Conservation (phyloP, 169 alveolate species). For the Plasmodium billcollinsi region DNA sequence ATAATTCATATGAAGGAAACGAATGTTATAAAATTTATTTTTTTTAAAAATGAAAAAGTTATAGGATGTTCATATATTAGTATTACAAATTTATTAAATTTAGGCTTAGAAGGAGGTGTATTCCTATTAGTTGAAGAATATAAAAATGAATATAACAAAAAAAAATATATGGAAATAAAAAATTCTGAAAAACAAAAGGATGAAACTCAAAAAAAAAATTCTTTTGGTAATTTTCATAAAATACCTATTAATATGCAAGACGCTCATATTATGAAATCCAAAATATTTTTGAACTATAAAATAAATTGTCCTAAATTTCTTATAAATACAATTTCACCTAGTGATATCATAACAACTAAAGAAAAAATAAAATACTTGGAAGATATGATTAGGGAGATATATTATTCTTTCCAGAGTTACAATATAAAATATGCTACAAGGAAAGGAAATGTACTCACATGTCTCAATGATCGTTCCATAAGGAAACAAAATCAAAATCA, state of each 20-base stretch:
- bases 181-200: neutral
- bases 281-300: conserved; percentile 60
- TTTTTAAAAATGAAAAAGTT: conserved; percentile 54
- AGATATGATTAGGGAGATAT: conserved; percentile 57
- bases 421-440: conserved; percentile 1
- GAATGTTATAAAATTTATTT: conserved; percentile 38
- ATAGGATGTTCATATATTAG: conserved; percentile 61
- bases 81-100: conserved; percentile 32
- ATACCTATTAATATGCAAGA: conserved; percentile 60
- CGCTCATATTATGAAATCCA: conserved; percentile 26
- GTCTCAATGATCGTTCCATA: neutral
- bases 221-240: too few relatives aligned
- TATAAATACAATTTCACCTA: conserved; percentile 17
- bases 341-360: conserved; percentile 34
- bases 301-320: conserved; percentile 35
- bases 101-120: conserved; percentile 66
- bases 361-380: conserved; percentile 46
- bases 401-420: conserved; percentile 33
- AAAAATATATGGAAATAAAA: neutral
- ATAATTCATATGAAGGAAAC: conserved; percentile 39
- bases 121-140: conserved; percentile 33
- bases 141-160: conserved; percentile 2
- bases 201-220: neutral
- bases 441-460: neutral
- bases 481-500: neutral